Base-by-base conservation (phyloP, 78 protist species). In the Abeoforma whisleri region DNA sequence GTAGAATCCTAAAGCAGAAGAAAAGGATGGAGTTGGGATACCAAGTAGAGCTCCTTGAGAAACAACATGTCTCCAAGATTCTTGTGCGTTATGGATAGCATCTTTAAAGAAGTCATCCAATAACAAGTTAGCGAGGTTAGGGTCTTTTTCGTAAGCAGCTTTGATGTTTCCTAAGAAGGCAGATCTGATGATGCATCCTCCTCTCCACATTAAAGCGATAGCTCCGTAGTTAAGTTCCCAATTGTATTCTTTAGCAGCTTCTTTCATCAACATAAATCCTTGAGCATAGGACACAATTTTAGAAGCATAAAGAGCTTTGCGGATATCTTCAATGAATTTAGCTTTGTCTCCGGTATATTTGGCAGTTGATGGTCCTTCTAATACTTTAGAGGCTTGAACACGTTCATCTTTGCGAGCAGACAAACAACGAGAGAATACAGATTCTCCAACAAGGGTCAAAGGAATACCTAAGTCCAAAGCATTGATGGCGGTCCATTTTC, bases 161-260 rank as follows among this genome's bases (percentile, higher is more conserved):
- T 82, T 91, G 85, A 96, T 96, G 35, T 34, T 16, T 68, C 90
- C 95, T 33, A 96, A 81, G 84, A 95, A 94, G 28, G 77, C 85
- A 37, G 95, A 72, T n/a, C 98, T 90, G 89, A 97, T 95, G 91
- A 97, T 97, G 91, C 99, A 97, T 73, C 99, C 99, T 23, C 94
- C 97, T 30, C 93, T 34, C 98, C 98, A 97, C 62, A 94, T 91
- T 48, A 76, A 72, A 1, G 98, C 96, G 31, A 96, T 92, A 38
- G 62, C 77, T 31, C 95, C 96, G 82, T 91, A 84, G 89, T 93
- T 68, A 40, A 96, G 88, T 8, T 88, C 70, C 96, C 96, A 97
- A 37, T 48, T 40, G 71, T 84, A 0, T 30, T 37, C 72, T 22
- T 0, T 2, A 40, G 84, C 33, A 19, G 87, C 86, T 57, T 0